Conservation (phyloP, 2,329 filamentous ascomycete species). For the Botrytis elliptica region DNA sequence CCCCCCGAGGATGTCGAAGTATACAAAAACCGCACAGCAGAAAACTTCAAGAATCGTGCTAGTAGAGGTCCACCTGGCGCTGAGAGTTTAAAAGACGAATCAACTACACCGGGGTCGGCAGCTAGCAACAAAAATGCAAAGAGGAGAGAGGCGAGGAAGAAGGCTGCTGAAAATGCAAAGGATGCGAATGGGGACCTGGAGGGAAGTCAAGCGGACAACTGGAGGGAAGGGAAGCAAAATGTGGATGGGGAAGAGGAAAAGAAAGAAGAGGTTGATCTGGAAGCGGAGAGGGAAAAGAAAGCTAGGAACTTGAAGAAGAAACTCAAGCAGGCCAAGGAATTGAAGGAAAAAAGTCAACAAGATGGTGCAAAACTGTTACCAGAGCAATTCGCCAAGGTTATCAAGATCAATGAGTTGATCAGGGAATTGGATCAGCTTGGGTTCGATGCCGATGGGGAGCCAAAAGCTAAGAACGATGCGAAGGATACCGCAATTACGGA, state of each 20-base stretch:
- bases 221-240: slow-evolving; percentile 42
- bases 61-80: slow-evolving; percentile 74
- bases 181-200: slow-evolving; percentile 41
- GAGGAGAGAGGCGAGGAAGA: slow-evolving; percentile 64
- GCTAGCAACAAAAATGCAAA: slow-evolving; percentile 85
- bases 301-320: slow-evolving; percentile 92
- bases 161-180: slow-evolving; percentile 49
- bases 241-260: slow-evolving; percentile 28
- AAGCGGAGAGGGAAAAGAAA: slow-evolving; percentile 86
- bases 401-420: slow-evolving; percentile 92
- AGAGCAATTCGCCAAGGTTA: slow-evolving; percentile 96
- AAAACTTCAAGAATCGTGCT: slow-evolving; percentile 76
- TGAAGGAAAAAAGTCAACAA: slow-evolving; percentile 82
- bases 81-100: slow-evolving; percentile 50
- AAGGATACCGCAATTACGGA: not conserved
- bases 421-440: slow-evolving; percentile 83
- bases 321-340: slow-evolving; percentile 84
- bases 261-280: slow-evolving; percentile 53
- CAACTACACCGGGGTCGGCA: slow-evolving; percentile 46
- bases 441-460: slow-evolving; percentile 76
- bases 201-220: slow-evolving; percentile 33
- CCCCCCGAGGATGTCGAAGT: slow-evolving; percentile 94
- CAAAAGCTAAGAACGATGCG: slow-evolving; percentile 42
- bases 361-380: slow-evolving; percentile 79
- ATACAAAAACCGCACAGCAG: slow-evolving; percentile 90